A percentile compares a stretch with the other conserved stretches of the same genome.
These are phyloP conservation scores for Cryptococcus floricola DNA, from an alignment of 1,284 basidiomycete species.

Conservation along the genomic window DNA sequence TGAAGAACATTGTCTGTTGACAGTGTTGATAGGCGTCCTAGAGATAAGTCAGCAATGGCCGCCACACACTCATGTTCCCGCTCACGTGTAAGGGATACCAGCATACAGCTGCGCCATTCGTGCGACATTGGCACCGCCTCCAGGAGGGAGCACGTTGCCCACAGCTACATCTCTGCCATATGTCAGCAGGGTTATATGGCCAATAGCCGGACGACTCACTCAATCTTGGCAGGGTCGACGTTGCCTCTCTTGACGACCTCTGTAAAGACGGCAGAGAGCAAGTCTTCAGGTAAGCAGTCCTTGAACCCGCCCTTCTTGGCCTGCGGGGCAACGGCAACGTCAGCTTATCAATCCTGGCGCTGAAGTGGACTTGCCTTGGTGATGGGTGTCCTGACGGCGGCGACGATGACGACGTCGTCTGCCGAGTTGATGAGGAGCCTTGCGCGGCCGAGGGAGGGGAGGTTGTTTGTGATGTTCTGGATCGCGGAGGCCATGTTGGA, in stretches of 20 bases:
- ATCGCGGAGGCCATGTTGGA: slow-evolving; percentile 43
- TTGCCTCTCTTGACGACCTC: slow-evolving; percentile 56
- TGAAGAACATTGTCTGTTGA: slow-evolving; percentile 94
- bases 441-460: slow-evolving; percentile 53
- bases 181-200: slow-evolving; percentile 55
- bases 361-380: slow-evolving; percentile 63
- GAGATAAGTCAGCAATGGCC: background rate
- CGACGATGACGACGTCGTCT: slow-evolving; percentile 86
- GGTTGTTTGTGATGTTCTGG: slow-evolving; percentile 39
- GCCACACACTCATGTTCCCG: slow-evolving; percentile 1
- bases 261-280: slow-evolving; percentile 76
- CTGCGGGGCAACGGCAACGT: slow-evolving; percentile 14
- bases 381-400: slow-evolving; percentile 81
- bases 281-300: slow-evolving; percentile 84
- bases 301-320: slow-evolving; percentile 88
- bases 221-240: slow-evolving; percentile 44
- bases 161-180: slow-evolving; percentile 73
- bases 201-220: slow-evolving; percentile 25
- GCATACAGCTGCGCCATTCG: slow-evolving; percentile 91
- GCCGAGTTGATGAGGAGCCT: slow-evolving; percentile 59
- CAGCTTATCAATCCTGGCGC: background rate
- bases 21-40: slow-evolving; percentile 69
- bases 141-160: slow-evolving; percentile 89
- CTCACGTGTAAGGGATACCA: slow-evolving; percentile 75
- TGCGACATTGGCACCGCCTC: slow-evolving; percentile 83